Conservation (phyloP, 192 early-diverging fungal species). For the Rhizoclosmatium globosum region DNA sequence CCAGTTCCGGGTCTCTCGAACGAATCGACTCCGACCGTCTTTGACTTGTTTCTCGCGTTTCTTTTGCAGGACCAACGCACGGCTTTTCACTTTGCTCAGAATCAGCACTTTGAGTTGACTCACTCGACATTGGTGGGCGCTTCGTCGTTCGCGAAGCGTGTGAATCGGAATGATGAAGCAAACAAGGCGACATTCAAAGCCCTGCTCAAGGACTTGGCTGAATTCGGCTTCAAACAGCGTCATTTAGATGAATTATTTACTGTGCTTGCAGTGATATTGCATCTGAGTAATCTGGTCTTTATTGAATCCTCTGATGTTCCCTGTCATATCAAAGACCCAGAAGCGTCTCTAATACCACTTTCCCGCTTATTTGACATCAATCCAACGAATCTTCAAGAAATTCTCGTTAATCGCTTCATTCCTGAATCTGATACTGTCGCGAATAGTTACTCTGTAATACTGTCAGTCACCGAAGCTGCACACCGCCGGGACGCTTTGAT, state of each 20-base stretch:
- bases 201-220: background rate
- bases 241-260: background rate
- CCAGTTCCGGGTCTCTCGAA: background rate
- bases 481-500: constrained; percentile 83
- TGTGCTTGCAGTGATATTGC: background rate
- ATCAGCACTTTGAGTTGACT: background rate
- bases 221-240: background rate
- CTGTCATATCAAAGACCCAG: background rate
- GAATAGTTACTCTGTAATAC: constrained; percentile 73
- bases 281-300: background rate
- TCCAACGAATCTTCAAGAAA: background rate
- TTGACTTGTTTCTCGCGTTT: background rate
- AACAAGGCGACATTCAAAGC: background rate
- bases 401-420: constrained; percentile 2
- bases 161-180: background rate
- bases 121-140: background rate
- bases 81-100: background rate
- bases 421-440: background rate
- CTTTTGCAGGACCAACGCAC: background rate
- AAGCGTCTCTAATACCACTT: background rate
- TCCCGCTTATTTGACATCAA: background rate
- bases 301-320: background rate
- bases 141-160: background rate
- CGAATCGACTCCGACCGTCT: background rate
- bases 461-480: constrained; percentile 74